Percentiles rank a stretch among this genome's conserved stretches.
phyloP scores from a whole-genome alignment of 352 stramenopile genomes.

The Phytophthora vignae region DNA sequence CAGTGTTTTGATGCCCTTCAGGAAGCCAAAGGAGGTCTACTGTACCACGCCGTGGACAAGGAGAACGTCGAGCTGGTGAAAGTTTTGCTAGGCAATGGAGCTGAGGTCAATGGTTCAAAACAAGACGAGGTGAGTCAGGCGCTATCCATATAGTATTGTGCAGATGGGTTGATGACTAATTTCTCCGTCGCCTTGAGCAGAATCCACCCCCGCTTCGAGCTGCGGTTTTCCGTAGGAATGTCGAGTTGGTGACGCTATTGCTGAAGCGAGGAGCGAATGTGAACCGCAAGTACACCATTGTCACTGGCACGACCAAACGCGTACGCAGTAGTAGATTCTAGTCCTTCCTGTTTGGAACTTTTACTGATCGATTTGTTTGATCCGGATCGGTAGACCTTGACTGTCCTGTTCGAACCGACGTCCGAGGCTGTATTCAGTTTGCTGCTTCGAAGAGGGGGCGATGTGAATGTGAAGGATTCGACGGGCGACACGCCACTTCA shows the following conservation, averaged over 20 bases:
- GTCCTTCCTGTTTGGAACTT: background rate
- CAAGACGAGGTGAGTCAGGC: constrained; percentile 30
- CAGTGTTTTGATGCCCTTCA: constrained; percentile 7
- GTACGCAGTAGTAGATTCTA: constrained; percentile 15
- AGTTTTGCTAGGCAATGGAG: constrained; percentile 37
- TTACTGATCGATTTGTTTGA: constrained; percentile 3
- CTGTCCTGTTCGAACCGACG: constrained; percentile 34
- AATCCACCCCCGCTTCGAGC: constrained; percentile 39
- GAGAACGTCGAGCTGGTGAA: constrained; percentile 41
- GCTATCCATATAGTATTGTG: too few species aligned
- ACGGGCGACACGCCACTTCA: constrained; percentile 33
- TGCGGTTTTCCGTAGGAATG: constrained; percentile 32
- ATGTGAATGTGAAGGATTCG: constrained; percentile 32
- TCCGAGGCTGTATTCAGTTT: constrained; percentile 28
- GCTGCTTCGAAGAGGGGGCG: constrained; percentile 29
- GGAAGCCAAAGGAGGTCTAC: constrained; percentile 34
- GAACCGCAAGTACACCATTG: constrained; percentile 31
- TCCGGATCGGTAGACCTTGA: constrained; percentile 18
- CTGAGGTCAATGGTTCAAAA: constrained; percentile 41
- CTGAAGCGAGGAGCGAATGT: constrained; percentile 36
- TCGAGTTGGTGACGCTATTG: constrained; percentile 32
- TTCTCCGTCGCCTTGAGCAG: background rate
- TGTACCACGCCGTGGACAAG: constrained; percentile 42
- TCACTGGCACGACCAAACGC: constrained; percentile 15
- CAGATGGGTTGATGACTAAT: background rate